phyloP scores from a whole-genome alignment of 352 stramenopile species.

The Phytophthora sp. region DNA sequence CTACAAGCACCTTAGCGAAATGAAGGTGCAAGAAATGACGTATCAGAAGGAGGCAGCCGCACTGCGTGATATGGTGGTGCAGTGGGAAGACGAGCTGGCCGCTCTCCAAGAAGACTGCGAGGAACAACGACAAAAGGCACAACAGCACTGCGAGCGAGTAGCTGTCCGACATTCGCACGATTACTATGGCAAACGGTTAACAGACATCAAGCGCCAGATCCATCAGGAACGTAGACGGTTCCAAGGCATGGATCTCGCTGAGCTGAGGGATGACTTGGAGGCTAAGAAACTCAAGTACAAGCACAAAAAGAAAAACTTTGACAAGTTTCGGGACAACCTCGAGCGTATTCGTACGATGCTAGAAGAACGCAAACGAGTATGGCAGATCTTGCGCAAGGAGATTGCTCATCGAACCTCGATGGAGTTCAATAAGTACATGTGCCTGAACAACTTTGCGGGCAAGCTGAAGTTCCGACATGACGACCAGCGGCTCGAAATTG shows the following conservation, averaged over 20 bases:
- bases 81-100: conserved; percentile 59
- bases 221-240: conserved; percentile 77
- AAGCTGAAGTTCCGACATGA: conserved; percentile 85
- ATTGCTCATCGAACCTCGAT: conserved; percentile 80
- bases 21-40: conserved; percentile 75
- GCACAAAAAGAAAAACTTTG: conserved; percentile 67
- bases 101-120: conserved; percentile 64
- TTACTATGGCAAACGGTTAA: conserved; percentile 83
- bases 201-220: conserved; percentile 81
- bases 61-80: conserved; percentile 53
- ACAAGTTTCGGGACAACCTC: conserved; percentile 71
- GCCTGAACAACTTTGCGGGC: conserved; percentile 84
- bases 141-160: conserved; percentile 70
- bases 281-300: conserved; percentile 75
- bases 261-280: conserved; percentile 78
- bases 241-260: conserved; percentile 82
- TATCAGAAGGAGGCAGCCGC: conserved; percentile 54
- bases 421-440: conserved; percentile 88
- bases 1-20: conserved; percentile 79
- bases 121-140: conserved; percentile 62
- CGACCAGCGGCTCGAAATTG: conserved; percentile 78
- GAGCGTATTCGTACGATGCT: conserved; percentile 74
- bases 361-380: conserved; percentile 73
- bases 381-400: conserved; percentile 79
- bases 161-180: conserved; percentile 67